These are phyloP conservation scores for Sporothrix phasma DNA, from an alignment of 2,329 filamentous ascomycete genomes.

Conservation along the genomic window DNA sequence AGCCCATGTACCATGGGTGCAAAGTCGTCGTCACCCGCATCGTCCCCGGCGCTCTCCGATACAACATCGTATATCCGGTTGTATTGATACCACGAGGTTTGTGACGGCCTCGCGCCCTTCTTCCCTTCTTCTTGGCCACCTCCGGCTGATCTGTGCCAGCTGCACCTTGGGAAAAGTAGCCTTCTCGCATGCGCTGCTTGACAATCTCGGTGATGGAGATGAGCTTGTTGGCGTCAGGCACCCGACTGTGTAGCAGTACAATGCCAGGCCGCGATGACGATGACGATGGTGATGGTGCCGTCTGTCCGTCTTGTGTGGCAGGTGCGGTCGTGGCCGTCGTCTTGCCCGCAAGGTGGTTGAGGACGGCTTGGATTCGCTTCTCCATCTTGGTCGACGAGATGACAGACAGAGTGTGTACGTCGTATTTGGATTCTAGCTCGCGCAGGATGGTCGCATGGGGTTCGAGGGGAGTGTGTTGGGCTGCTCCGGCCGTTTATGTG, in stretches of 20 bases:
- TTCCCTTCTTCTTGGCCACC: neutral
- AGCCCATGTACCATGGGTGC: conserved; percentile 49
- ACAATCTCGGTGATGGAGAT: conserved; percentile 58
- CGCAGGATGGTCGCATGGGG: conserved; percentile 34
- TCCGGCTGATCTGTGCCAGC: neutral
- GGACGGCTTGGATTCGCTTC: conserved; percentile 39
- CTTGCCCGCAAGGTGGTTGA: conserved; percentile 35
- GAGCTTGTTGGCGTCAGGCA: conserved; percentile 50
- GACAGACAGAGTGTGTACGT: conserved; percentile 43
- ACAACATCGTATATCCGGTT: conserved; percentile 45
- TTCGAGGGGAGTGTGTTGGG: conserved; percentile 23
- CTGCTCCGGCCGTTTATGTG: conserved; percentile 13
- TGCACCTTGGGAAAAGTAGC: conserved; percentile 13
- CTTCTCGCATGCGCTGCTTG: conserved; percentile 44
- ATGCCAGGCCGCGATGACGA: conserved; percentile 22
- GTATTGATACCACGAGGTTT: conserved; percentile 42
- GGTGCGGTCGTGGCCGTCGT: conserved; percentile 17
- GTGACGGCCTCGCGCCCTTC: neutral
- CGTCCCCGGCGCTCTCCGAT: conserved; percentile 22
- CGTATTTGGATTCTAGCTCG: conserved; percentile 37
- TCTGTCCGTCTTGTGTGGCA: neutral
- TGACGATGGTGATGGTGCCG: too few relatives aligned
- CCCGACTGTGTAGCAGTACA: conserved; percentile 42
- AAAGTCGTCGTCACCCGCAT: conserved; percentile 34
- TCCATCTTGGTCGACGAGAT: conserved; percentile 51